These are phyloP conservation scores for Penicillium mononematosum DNA, from an alignment of 495 filamentous ascomycete species.

Conservation along the genomic window DNA sequence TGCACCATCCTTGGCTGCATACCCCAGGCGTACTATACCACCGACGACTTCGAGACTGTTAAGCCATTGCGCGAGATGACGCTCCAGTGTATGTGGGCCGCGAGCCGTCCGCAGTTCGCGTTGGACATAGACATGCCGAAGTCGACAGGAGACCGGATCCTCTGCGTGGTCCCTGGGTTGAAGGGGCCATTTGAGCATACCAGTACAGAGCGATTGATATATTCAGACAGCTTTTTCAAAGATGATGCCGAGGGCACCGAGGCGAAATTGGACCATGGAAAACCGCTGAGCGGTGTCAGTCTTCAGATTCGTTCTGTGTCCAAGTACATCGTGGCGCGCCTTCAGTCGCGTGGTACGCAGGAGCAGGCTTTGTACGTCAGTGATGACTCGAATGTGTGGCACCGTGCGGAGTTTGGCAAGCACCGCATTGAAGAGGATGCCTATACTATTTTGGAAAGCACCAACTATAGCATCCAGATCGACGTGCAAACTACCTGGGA, in stretches of 20 bases:
- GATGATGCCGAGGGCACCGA: conserved; percentile 56
- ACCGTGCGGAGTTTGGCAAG: conserved; percentile 84
- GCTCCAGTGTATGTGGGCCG: conserved; percentile 79
- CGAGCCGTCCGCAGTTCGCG: conserved; percentile 69
- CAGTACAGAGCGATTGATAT: conserved; percentile 63
- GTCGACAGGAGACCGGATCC: conserved; percentile 59
- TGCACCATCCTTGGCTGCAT: conserved; percentile 32
- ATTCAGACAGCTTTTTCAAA: conserved; percentile 77
- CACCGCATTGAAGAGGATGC: conserved; percentile 80
- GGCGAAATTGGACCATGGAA: conserved; percentile 68
- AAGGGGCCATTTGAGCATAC: conserved; percentile 55
- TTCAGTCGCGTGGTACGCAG: conserved; percentile 71
- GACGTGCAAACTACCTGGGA: conserved; percentile 74
- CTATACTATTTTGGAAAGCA: conserved; percentile 92
- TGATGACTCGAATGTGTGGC: conserved; percentile 79
- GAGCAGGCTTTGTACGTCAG: conserved; percentile 87
- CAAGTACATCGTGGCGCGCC: conserved; percentile 80
- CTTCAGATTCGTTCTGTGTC: conserved; percentile 68
- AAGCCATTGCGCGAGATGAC: conserved; percentile 62
- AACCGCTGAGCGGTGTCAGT: conserved; percentile 74
- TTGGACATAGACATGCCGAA: conserved; percentile 54
- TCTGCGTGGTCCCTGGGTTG: conserved; percentile 77
- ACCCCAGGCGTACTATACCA: conserved; percentile 69
- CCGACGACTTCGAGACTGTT: conserved; percentile 71
- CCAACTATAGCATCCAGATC: conserved; percentile 94